Conservation (phyloP, 2,329 filamentous ascomycete genomes). For the Bipolaris victoriae region DNA sequence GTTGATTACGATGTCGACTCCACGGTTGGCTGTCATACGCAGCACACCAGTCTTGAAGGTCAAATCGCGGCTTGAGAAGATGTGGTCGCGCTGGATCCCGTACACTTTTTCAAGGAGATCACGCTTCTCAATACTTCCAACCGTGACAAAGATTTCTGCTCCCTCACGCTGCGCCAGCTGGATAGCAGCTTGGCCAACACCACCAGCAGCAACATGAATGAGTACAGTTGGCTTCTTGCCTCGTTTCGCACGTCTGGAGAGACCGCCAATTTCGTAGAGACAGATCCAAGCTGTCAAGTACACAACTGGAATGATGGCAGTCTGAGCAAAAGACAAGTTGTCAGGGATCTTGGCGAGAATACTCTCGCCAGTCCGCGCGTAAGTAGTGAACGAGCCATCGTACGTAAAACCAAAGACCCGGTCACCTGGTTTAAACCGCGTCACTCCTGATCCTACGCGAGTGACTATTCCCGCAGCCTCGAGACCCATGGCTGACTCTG, state of each 20-base stretch:
- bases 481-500: no score
- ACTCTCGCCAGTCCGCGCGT: no score
- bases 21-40: background rate
- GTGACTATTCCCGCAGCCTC: no score
- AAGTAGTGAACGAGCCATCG: no score
- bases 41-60: background rate
- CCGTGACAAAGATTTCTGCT: slow-evolving; percentile 1
- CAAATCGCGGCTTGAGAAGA: slow-evolving; percentile 3
- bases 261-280: slow-evolving; percentile 1
- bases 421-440: no score
- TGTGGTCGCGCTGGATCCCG: background rate
- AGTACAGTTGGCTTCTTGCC: slow-evolving; percentile 18
- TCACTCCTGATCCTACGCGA: no score
- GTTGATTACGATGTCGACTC: slow-evolving; percentile 5
- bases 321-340: no score
- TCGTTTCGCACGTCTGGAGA: background rate
- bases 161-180: slow-evolving; percentile 18
- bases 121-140: background rate
- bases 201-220: slow-evolving; percentile 32
- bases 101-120: background rate
- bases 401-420: no score
- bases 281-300: slow-evolving; percentile 9
- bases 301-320: slow-evolving; percentile 2
- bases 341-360: no score
- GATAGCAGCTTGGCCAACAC: slow-evolving; percentile 27